phyloP scores from a whole-genome alignment of 75 land plant species.

The Selaginella moellendorffii region DNA sequence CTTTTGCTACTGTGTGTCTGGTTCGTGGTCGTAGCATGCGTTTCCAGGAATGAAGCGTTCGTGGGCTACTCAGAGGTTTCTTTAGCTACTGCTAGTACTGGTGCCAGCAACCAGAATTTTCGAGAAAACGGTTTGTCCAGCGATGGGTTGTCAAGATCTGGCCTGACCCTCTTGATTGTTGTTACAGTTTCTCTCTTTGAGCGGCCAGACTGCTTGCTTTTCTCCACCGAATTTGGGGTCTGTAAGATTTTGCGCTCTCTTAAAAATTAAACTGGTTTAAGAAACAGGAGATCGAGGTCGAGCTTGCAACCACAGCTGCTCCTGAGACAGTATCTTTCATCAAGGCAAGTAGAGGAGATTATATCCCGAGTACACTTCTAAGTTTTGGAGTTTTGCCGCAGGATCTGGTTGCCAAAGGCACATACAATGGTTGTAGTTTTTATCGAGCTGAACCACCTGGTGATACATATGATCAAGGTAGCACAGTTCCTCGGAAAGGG shows the following conservation, averaged over 20 bases:
- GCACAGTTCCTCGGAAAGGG: constrained; percentile 9
- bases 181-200: background rate
- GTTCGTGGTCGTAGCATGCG: background rate
- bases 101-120: too few species aligned
- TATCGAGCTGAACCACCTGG: constrained; percentile 32
- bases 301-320: constrained; percentile 13
- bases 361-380: background rate
- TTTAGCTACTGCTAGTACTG: too few species aligned
- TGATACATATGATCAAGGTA: constrained; percentile 20
- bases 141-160: too few species aligned
- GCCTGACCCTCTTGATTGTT: too few species aligned
- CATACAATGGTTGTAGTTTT: constrained; percentile 25
- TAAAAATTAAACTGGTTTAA: too few species aligned
- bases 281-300: constrained; percentile 22
- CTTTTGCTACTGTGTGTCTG: too few species aligned
- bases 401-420: constrained; percentile 15
- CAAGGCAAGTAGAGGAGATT: constrained; percentile 12
- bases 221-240: background rate
- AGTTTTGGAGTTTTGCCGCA: background rate
- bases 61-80: background rate
- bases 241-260: too few species aligned
- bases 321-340: constrained; percentile 20
- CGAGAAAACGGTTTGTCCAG: too few species aligned
- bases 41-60: background rate
- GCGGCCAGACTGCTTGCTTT: background rate